Evolutionary conservation across 495 filamentous ascomycete genomes (phyloP).

Genomic region (Lophiostoma macrostomum): DNA sequence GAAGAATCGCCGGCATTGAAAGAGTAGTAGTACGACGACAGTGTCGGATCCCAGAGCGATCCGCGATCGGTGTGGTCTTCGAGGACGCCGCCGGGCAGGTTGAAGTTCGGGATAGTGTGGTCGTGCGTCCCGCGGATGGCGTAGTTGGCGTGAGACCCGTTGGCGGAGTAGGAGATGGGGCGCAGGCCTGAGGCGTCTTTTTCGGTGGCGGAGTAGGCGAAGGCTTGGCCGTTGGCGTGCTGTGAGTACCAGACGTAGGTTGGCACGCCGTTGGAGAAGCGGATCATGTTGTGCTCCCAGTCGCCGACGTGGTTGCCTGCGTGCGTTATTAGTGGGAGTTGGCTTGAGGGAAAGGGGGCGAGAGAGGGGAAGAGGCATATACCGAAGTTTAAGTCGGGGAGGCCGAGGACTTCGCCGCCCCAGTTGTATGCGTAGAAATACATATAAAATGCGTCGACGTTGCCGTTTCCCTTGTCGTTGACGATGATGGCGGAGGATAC

Average conservation of each 20-base stretch:
- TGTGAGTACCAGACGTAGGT: conserved; percentile 62
- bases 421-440: conserved; percentile 66
- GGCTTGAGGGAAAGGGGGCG: conserved; percentile 24
- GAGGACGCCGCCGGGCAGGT: conserved; percentile 25
- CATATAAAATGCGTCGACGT: conserved; percentile 65
- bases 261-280: conserved; percentile 58
- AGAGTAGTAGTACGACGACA: conserved; percentile 51
- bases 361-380: background rate
- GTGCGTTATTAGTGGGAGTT: conserved; percentile 8
- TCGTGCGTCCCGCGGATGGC: conserved; percentile 47
- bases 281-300: conserved; percentile 69
- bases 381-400: conserved; percentile 29
- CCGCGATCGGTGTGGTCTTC: conserved; percentile 28
- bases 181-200: conserved; percentile 38
- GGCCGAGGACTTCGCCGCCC: conserved; percentile 40
- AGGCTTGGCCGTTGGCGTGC: conserved; percentile 61
- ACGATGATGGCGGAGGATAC: conserved; percentile 53
- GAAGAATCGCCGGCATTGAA: conserved; percentile 42
- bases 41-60: conserved; percentile 52
- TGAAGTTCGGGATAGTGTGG: conserved; percentile 35
- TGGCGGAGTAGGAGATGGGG: conserved; percentile 54
- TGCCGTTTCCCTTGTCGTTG: conserved; percentile 52
- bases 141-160: conserved; percentile 60
- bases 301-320: conserved; percentile 64
- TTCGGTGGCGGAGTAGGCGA: conserved; percentile 54